phyloP scores from a whole-genome alignment of 1,284 basidiomycete genomes.

The Pholiota adiposa region DNA sequence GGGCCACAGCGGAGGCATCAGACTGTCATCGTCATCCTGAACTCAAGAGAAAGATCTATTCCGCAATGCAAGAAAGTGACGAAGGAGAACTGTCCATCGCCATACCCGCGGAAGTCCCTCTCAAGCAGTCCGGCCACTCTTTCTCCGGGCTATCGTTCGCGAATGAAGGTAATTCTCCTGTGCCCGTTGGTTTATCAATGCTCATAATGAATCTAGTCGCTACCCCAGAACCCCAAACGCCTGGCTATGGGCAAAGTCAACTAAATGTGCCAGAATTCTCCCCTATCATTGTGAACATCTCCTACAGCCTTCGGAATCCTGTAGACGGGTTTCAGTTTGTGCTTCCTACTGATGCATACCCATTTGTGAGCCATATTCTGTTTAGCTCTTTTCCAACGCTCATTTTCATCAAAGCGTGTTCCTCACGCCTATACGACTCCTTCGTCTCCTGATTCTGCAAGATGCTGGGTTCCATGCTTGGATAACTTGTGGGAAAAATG shows the following conservation, averaged over 20 bases:
- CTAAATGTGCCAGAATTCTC: conserved; percentile 65
- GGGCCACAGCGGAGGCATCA: conserved; percentile 59
- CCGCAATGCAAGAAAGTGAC: conserved; percentile 87
- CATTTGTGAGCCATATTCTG: conserved; percentile 66
- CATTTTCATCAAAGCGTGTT: conserved; percentile 63
- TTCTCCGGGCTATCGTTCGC: conserved; percentile 33
- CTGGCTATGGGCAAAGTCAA: conserved; percentile 51
- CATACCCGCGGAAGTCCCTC: conserved; percentile 80
- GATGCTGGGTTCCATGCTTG: conserved; percentile 97
- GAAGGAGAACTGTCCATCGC: conserved; percentile 94
- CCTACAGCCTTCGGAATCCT: conserved; percentile 82
- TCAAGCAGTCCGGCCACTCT: conserved; percentile 61
- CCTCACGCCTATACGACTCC: conserved; percentile 94
- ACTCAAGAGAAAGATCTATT: conserved; percentile 91
- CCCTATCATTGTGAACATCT: conserved; percentile 78
- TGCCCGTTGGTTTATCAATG: neutral
- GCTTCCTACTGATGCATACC: conserved; percentile 77
- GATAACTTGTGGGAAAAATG: conserved; percentile 97
- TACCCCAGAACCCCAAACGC: conserved; percentile 79
- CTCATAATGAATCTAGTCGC: conserved; percentile 53
- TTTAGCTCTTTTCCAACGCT: conserved; percentile 17
- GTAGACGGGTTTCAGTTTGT: conserved; percentile 90
- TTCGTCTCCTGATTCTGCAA: conserved; percentile 86
- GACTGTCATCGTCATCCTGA: conserved; percentile 93
- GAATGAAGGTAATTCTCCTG: conserved; percentile 22